phyloP scores from a whole-genome alignment of 371 early-diverging fungal species.

The Gilbertella persicaria region DNA sequence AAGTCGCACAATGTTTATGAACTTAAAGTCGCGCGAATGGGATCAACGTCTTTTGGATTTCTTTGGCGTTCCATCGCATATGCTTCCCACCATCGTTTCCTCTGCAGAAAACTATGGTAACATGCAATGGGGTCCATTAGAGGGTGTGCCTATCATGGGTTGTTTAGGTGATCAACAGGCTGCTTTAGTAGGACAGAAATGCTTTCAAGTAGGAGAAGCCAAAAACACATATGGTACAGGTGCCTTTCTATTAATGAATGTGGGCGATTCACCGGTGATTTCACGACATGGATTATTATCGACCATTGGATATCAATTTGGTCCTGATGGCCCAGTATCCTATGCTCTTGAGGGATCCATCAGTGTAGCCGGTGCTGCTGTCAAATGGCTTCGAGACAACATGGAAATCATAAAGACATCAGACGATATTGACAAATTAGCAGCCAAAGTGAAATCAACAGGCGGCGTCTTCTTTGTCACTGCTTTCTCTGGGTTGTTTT shows the following conservation, averaged over 20 bases:
- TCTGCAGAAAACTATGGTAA: slow-evolving; percentile 79
- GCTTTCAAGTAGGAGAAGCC: slow-evolving; percentile 82
- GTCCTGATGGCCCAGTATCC: slow-evolving; percentile 63
- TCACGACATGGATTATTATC: slow-evolving; percentile 87
- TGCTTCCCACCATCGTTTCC: slow-evolving; percentile 79
- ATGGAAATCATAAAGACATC: slow-evolving; percentile 75
- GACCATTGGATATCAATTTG: slow-evolving; percentile 91
- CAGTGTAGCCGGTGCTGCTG: slow-evolving; percentile 90
- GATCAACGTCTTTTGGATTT: slow-evolving; percentile 63
- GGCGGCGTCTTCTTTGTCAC: slow-evolving; percentile 95
- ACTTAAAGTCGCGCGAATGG: slow-evolving; percentile 78
- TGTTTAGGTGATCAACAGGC: slow-evolving; percentile 97
- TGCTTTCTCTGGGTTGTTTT: slow-evolving; percentile 92
- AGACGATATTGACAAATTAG: slow-evolving; percentile 63
- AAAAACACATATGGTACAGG: slow-evolving; percentile 98
- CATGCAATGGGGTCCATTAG: slow-evolving; percentile 60
- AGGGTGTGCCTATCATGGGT: slow-evolving; percentile 75
- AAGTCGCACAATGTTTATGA: slow-evolving; percentile 88
- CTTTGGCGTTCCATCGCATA: slow-evolving; percentile 60
- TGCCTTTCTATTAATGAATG: slow-evolving; percentile 94
- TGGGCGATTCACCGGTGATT: slow-evolving; percentile 74
- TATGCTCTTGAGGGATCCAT: slow-evolving; percentile 96
- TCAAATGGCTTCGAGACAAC: slow-evolving; percentile 90
- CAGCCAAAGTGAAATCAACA: slow-evolving; percentile 63
- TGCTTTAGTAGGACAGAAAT: slow-evolving; percentile 92